phyloP scores from a whole-genome alignment of 2,329 filamentous ascomycete species.

The Plectosphaerella cucumerina region DNA sequence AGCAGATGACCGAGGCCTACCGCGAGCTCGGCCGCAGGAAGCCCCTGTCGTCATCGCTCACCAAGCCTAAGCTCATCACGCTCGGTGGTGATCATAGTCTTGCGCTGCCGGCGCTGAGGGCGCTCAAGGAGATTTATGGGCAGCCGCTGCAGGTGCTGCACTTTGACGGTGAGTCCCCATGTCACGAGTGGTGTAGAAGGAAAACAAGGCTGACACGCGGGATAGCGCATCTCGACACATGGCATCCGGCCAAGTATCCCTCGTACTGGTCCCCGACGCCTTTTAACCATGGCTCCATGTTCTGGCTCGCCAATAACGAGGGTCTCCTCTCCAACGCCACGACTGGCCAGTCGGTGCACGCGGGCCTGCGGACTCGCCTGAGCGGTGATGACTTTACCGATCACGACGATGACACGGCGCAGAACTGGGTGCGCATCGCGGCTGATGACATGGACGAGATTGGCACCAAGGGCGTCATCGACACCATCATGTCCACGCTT shows the following conservation, averaged over 20 bases:
- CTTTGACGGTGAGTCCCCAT: constrained; percentile 57
- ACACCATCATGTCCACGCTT: constrained; percentile 65
- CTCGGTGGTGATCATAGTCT: constrained; percentile 72
- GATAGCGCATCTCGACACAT: constrained; percentile 71
- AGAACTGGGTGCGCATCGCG: constrained; percentile 78
- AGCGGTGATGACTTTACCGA: constrained; percentile 61
- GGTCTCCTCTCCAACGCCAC: constrained; percentile 71
- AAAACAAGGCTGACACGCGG: background rate
- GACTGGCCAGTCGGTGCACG: constrained; percentile 71
- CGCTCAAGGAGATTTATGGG: constrained; percentile 58
- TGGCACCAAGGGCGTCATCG: constrained; percentile 66
- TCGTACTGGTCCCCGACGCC: constrained; percentile 66
- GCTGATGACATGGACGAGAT: constrained; percentile 85
- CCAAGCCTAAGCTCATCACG: constrained; percentile 57
- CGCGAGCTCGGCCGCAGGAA: constrained; percentile 54
- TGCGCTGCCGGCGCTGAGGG: constrained; percentile 64
- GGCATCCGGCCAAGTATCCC: constrained; percentile 79
- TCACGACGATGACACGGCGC: constrained; percentile 67
- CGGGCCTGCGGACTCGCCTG: constrained; percentile 74
- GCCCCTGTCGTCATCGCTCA: constrained; percentile 25
- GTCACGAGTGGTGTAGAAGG: background rate
- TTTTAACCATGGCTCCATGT: constrained; percentile 89
- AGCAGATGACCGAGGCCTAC: constrained; percentile 82
- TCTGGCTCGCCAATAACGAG: constrained; percentile 81
- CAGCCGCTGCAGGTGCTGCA: constrained; percentile 65